Conservation (phyloP, 495 filamentous ascomycete species). For the Evernia prunastri region DNA sequence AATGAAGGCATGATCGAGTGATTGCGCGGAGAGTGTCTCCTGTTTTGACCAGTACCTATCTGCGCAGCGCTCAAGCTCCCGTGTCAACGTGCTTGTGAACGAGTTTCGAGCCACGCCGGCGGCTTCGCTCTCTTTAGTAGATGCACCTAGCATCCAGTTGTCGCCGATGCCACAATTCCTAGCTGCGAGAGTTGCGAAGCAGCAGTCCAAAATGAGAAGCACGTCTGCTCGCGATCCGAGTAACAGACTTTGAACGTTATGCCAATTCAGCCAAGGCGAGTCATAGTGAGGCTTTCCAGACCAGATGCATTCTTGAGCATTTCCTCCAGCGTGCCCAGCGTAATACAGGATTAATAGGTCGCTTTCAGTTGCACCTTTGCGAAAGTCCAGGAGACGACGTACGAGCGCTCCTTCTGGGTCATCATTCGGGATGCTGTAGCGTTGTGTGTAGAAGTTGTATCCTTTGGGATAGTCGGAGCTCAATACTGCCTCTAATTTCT, state of each 20-base stretch:
- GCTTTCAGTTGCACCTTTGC: not conserved
- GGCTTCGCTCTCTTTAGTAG: slow-evolving; percentile 11
- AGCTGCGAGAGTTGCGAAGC: slow-evolving; percentile 19
- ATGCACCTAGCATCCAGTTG: slow-evolving; percentile 20
- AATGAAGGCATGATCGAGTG: slow-evolving; percentile 2
- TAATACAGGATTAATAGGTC: slow-evolving; percentile 16
- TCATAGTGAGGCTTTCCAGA: not conserved
- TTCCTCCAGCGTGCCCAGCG: slow-evolving; percentile 15
- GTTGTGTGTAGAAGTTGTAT: slow-evolving; percentile 10
- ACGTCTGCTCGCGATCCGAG: slow-evolving; percentile 16
- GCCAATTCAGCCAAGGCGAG: slow-evolving; percentile 17
- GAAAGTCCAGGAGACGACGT: not conserved
- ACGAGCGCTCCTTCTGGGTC: slow-evolving; percentile 10
- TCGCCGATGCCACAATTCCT: slow-evolving; percentile 8
- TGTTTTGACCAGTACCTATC: slow-evolving; percentile 8
- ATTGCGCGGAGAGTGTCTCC: slow-evolving; percentile 1
- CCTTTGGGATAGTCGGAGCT: slow-evolving; percentile 1
- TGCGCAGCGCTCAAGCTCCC: slow-evolving; percentile 13
- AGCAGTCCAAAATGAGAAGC: slow-evolving; percentile 21
- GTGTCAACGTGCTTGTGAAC: slow-evolving; percentile 16
- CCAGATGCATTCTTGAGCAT: slow-evolving; percentile 13
- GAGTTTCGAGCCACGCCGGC: slow-evolving; percentile 13
- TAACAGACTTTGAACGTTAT: slow-evolving; percentile 10
- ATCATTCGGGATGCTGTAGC: slow-evolving; percentile 13
- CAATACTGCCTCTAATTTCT: slow-evolving; percentile 8